Base-by-base conservation (phyloP, 345 rosid species). In the Citrus sp. region DNA sequence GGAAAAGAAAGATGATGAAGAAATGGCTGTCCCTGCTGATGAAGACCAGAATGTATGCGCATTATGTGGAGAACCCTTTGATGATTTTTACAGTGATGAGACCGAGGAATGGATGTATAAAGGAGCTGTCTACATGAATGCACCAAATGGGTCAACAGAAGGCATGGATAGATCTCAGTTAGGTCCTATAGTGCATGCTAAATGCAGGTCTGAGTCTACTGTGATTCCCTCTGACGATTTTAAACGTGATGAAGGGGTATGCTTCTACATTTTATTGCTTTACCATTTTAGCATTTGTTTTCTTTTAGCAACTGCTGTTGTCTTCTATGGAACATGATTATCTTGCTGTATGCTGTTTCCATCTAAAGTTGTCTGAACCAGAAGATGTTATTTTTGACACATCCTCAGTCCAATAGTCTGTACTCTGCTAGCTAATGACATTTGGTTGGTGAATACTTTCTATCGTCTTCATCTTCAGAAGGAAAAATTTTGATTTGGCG, bases 81-180 rank as follows among this genome's bases (percentile, higher is more conserved):
- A 97, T 84, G 97, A 97, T 87, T 94, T 94, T 81, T 97, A 89
- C 81, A 97, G 98, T 70, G 99, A 97, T 65, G 98, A 97, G 82
- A 91, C 91, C 1, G 99, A 97, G 85, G 97, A 92, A 81, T 97
- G 99, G 99, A 97, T 97, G 98, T 97, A 97, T 79, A 97, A 82
- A 84, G 99, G 98, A 40, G 94, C 98, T 46, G 98, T 94, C 62
- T 97, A 97, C 92, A 85, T 92, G 93, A 94, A 97, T 89, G 91
- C 90, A 38, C 89, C 89, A n/a, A 83, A 79, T 61, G 97, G 90
- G 77, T 82, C 85, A 32, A 82, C 78, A 74, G 77, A 73, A 70
- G 91, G 92, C 80, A 69, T 90, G 89, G 98, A 92, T 86, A 89
- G 93, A 76, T 92, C 94, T 77, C 90, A 84, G 67, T 84, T 94